A percentile compares a stretch with the other conserved stretches of the same genome.
phyloP scores from a whole-genome alignment of 495 filamentous ascomycete species.

The Penicillium cinerascens region DNA sequence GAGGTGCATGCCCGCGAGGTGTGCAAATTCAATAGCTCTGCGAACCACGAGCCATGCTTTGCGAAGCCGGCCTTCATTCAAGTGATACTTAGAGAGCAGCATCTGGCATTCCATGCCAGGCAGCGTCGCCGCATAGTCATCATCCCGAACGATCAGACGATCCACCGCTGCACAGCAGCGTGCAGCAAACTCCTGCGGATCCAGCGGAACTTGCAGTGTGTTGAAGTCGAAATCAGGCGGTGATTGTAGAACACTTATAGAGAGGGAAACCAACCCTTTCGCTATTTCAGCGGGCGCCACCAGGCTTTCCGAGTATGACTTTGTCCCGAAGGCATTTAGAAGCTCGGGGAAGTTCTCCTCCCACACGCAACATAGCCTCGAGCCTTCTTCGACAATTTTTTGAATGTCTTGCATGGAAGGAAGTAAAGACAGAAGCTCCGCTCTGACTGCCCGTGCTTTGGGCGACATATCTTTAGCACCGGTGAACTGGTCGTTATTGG shows the following conservation, averaged over 20 bases:
- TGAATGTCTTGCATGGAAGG: conserved; percentile 26
- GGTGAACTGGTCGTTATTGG: conserved; percentile 21
- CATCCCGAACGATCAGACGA: conserved; percentile 42
- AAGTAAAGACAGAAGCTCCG: conserved; percentile 31
- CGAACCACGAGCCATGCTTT: conserved; percentile 48
- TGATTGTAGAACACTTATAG: conserved; percentile 33
- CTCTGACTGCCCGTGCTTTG: conserved; percentile 25
- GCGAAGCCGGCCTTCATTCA: conserved; percentile 49
- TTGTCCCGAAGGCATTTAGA: neutral
- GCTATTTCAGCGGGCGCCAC: conserved; percentile 32
- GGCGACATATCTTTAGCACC: conserved; percentile 26
- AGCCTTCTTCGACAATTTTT: conserved; percentile 26
- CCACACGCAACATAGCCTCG: conserved; percentile 31
- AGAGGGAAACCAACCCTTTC: conserved; percentile 35
- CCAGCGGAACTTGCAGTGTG: conserved; percentile 19
- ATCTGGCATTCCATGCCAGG: conserved; percentile 50
- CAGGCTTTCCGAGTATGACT: conserved; percentile 2
- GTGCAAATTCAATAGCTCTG: conserved; percentile 45
- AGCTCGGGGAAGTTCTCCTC: conserved; percentile 27
- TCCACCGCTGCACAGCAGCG: conserved; percentile 36
- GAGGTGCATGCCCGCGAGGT: conserved; percentile 44
- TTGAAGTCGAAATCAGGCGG: conserved; percentile 24
- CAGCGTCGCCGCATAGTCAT: conserved; percentile 45
- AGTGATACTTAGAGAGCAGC: conserved; percentile 43
- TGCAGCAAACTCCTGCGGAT: conserved; percentile 25